A percentile compares a stretch with the other conserved stretches of the same genome.
phyloP scores from a whole-genome alignment of 495 filamentous ascomycete species.

The Xylaria bambusicola region DNA sequence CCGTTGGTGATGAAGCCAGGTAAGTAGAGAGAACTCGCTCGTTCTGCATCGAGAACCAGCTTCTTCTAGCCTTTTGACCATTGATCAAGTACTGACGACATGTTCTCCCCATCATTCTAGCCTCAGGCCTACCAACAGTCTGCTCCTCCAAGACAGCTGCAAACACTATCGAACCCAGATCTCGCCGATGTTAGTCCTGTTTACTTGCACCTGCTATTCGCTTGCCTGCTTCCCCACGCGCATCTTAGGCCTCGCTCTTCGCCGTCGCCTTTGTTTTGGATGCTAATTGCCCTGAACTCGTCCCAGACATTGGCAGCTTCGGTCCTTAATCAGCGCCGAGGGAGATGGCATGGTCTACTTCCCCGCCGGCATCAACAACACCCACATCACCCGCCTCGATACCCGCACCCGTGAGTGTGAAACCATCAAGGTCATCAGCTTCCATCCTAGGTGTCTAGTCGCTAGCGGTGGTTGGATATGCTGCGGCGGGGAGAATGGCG shows the following conservation, averaged over 20 bases:
- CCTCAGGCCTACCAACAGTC: conserved; percentile 50
- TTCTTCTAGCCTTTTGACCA: no score
- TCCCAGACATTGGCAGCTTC: conserved; percentile 84
- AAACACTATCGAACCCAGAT: conserved; percentile 77
- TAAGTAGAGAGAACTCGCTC: conserved; percentile 33
- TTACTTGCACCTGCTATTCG: conserved; percentile 7
- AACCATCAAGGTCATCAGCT: conserved; percentile 75
- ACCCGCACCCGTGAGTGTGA: conserved; percentile 70
- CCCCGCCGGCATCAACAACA: conserved; percentile 60
- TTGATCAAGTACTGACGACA: conserved; percentile 12
- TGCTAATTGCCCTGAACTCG: conserved; percentile 13
- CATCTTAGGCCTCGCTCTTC: conserved; percentile 20
- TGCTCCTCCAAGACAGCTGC: conserved; percentile 65
- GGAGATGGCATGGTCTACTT: conserved; percentile 79
- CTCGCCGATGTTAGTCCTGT: conserved; percentile 64
- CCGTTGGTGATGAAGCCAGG: conserved; percentile 52
- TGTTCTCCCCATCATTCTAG: conserved; percentile 25
- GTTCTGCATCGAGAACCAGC: neutral
- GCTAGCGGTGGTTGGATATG: conserved; percentile 85
- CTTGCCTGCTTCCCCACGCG: neutral
- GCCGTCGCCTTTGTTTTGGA: neutral
- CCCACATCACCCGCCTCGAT: conserved; percentile 71
- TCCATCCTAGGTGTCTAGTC: conserved; percentile 81
- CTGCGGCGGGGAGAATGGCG: conserved; percentile 81
- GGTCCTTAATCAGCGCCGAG: conserved; percentile 83